Evolutionary conservation across 805 yeast genomes (phyloP).

Genomic region (Zygosaccharomyces gambellarensis): DNA sequence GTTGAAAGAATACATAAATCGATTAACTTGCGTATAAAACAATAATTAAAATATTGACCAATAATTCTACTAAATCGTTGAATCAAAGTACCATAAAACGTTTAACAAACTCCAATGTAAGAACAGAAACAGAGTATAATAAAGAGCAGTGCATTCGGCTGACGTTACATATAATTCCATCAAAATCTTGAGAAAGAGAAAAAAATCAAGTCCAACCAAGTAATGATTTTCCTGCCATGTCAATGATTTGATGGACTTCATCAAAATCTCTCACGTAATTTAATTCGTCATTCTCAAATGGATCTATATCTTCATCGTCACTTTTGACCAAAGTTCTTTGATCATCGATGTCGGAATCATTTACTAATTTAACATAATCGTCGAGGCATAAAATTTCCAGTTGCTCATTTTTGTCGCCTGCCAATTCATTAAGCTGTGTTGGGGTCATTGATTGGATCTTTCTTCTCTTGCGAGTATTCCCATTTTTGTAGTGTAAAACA

Average conservation of each 20-base stretch:
- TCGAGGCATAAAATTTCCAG: conserved; percentile 13
- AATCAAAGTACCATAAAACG: background rate
- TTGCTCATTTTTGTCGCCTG: conserved; percentile 13
- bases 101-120: background rate
- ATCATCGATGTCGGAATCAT: conserved; percentile 7
- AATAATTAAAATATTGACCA: background rate
- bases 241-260: conserved; percentile 14
- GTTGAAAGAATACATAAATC: background rate
- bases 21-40: background rate
- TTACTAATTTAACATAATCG: conserved; percentile 12
- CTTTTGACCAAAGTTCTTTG: conserved; percentile 4
- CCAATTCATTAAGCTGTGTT: conserved; percentile 13
- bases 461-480: conserved; percentile 17
- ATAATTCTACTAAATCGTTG: background rate
- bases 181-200: background rate
- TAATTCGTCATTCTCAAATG: conserved; percentile 16
- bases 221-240: conserved; percentile 9
- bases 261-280: conserved; percentile 18
- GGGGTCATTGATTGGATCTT: conserved; percentile 11
- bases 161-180: background rate
- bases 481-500: conserved; percentile 22
- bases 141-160: background rate
- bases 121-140: background rate
- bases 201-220: background rate
- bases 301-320: conserved; percentile 6